A percentile compares a stretch with the other conserved stretches of the same genome.
Conservation (phyloP, 352 stramenopile species). For the Pythium brachiatum region DNA sequence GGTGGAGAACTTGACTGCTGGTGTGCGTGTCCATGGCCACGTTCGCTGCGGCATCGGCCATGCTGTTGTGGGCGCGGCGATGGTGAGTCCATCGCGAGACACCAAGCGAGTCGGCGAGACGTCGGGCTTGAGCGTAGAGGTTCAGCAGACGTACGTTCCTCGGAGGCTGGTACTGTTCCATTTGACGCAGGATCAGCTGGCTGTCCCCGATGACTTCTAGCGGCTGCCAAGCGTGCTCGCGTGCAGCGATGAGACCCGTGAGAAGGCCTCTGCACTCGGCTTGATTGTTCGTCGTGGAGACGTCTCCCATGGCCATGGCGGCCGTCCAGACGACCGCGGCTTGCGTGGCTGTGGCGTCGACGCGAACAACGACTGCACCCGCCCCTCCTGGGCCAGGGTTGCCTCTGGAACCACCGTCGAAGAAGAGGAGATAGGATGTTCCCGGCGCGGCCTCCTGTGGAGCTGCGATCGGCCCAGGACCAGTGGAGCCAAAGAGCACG, state of each 20-base stretch:
- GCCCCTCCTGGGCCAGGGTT: conserved; percentile 9
- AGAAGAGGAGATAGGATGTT: conserved; percentile 5
- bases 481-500: background rate
- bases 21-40: background rate
- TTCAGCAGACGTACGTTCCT: background rate
- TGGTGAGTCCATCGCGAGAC: background rate
- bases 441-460: background rate
- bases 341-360: background rate
- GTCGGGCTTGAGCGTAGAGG: background rate
- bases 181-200: conserved; percentile 5
- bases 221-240: background rate
- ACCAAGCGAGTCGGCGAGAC: background rate
- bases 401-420: conserved; percentile 4
- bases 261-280: conserved; percentile 7
- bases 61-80: conserved; percentile 2
- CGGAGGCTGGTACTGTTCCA: background rate
- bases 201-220: conserved; percentile 18
- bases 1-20: background rate
- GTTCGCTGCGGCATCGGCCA: conserved; percentile 5
- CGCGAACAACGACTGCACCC: background rate
- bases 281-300: conserved; percentile 15
- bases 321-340: background rate
- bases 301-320: background rate
- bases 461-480: background rate
- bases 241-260: conserved; percentile 2